Evolutionary conservation across 129 eudicot species (phyloP).

Genomic region (Chrysanthemum makinoi): DNA sequence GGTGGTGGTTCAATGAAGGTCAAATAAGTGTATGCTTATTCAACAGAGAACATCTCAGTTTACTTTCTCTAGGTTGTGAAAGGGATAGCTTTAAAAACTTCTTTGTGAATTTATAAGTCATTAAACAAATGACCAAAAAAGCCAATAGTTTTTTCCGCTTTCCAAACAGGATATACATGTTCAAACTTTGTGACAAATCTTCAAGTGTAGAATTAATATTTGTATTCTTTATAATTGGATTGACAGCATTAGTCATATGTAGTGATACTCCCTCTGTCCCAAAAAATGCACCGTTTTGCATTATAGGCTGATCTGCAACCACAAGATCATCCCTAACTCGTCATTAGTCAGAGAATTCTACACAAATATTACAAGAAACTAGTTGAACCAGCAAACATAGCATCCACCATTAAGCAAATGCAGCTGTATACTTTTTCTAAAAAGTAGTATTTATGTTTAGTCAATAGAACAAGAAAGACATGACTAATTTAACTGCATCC

Average conservation of each 20-base stretch:
- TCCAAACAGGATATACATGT: slow-evolving; percentile 3
- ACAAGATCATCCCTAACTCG: slow-evolving; percentile 9
- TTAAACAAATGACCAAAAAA: slow-evolving; percentile 1
- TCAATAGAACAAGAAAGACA: not conserved
- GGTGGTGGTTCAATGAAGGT: not conserved
- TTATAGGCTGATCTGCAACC: slow-evolving; percentile 3
- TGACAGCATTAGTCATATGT: not conserved
- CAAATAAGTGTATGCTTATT: not conserved
- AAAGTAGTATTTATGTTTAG: not conserved
- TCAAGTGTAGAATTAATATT: slow-evolving; percentile 1
- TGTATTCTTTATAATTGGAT: not conserved
- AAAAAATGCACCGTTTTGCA: not conserved
- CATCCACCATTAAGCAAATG: not conserved
- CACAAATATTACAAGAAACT: not conserved
- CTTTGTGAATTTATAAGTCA: not conserved
- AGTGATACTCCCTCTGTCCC: slow-evolving; percentile 1
- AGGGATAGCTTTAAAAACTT: not conserved
- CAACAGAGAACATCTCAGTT: no score
- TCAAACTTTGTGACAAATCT: not conserved
- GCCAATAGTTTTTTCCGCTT: slow-evolving; percentile 5
- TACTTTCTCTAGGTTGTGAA: not conserved
- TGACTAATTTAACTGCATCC: not conserved
- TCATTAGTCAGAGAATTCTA: not conserved
- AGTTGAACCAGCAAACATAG: not conserved
- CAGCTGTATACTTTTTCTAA: not conserved